A percentile compares a stretch with the other conserved stretches of the same genome.
Conservation (phyloP, 2,329 filamentous ascomycete genomes). For the Colletotrichum orchidophilum region DNA sequence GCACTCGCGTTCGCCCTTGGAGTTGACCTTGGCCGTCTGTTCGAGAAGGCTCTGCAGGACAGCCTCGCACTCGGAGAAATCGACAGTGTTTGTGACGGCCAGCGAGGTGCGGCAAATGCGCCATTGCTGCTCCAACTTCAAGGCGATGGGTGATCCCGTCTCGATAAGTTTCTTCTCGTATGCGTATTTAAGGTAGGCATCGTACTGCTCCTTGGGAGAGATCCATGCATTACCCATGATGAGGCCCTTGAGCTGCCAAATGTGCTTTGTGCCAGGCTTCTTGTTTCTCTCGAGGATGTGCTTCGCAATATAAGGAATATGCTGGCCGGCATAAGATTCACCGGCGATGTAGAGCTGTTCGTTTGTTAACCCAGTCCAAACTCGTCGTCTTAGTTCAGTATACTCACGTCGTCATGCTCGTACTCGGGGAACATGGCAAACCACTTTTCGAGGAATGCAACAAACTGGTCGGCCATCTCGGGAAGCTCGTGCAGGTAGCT, state of each 20-base stretch:
- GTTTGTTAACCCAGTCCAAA: not conserved
- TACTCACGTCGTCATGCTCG: conserved; percentile 85
- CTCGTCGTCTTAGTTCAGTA: not conserved
- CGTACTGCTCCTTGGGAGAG: conserved; percentile 88
- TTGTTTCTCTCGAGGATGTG: conserved; percentile 91
- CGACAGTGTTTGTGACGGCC: conserved; percentile 65
- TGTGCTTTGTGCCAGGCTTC: conserved; percentile 53
- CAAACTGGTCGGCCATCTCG: conserved; percentile 89
- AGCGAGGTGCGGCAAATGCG: conserved; percentile 73
- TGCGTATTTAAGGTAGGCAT: conserved; percentile 83
- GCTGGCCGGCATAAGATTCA: conserved; percentile 95
- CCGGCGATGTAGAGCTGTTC: conserved; percentile 88
- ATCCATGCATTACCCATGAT: conserved; percentile 99
- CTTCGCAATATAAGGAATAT: conserved; percentile 96
- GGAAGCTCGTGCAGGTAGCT: conserved; percentile 86
- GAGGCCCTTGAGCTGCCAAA: conserved; percentile 85
- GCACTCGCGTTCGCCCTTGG: conserved; percentile 68
- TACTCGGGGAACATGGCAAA: conserved; percentile 93
- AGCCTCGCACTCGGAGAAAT: conserved; percentile 76
- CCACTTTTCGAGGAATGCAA: conserved; percentile 90
- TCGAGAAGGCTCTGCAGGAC: conserved; percentile 79
- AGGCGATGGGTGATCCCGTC: conserved; percentile 70
- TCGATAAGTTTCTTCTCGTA: conserved; percentile 79
- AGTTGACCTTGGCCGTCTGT: conserved; percentile 63
- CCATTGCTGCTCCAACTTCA: conserved; percentile 74